Evolutionary conservation across 2,329 filamentous ascomycete genomes (phyloP).

Genomic region (Ascocoryne sarcoides): DNA sequence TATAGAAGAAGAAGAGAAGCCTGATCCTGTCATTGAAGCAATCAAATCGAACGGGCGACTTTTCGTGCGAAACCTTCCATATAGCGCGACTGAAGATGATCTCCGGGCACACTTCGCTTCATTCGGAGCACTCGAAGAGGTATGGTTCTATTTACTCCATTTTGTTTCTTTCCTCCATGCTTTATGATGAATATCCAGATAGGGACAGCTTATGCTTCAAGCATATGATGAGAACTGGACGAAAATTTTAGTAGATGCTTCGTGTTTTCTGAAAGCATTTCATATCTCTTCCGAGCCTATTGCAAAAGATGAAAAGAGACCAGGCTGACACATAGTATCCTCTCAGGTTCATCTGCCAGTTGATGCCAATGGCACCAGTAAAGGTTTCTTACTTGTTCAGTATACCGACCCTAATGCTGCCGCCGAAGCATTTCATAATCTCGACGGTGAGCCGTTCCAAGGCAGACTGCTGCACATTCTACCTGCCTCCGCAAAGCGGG

Average conservation of each 20-base stretch:
- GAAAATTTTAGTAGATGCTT: slow-evolving; percentile 99
- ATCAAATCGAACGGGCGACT: slow-evolving; percentile 68
- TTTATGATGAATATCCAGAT: slow-evolving; percentile 96
- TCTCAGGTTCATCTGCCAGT: slow-evolving; percentile 76
- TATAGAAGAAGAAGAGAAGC: slow-evolving; percentile 20
- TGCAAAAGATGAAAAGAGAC: background rate
- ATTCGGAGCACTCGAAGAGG: slow-evolving; percentile 78
- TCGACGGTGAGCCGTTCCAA: slow-evolving; percentile 84
- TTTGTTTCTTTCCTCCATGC: slow-evolving; percentile 23
- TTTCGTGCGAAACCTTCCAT: slow-evolving; percentile 84
- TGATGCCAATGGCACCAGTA: slow-evolving; percentile 63
- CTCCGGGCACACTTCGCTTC: slow-evolving; percentile 61
- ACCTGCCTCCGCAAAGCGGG: slow-evolving; percentile 73
- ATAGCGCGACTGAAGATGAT: slow-evolving; percentile 68
- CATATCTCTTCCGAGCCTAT: background rate
- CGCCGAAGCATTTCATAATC: slow-evolving; percentile 65
- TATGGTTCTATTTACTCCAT: slow-evolving; percentile 41
- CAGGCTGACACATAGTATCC: slow-evolving; percentile 34
- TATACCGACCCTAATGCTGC: slow-evolving; percentile 67
- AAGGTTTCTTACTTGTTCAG: slow-evolving; percentile 84
- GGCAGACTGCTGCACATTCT: slow-evolving; percentile 87
- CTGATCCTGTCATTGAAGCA: slow-evolving; percentile 40
- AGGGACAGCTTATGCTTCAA: slow-evolving; percentile 96
- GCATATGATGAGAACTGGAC: slow-evolving; percentile 91
- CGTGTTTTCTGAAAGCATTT: slow-evolving; percentile 57